phyloP scores from a whole-genome alignment of 2,329 filamentous ascomycete genomes.

The Alternaria brassicicola region DNA sequence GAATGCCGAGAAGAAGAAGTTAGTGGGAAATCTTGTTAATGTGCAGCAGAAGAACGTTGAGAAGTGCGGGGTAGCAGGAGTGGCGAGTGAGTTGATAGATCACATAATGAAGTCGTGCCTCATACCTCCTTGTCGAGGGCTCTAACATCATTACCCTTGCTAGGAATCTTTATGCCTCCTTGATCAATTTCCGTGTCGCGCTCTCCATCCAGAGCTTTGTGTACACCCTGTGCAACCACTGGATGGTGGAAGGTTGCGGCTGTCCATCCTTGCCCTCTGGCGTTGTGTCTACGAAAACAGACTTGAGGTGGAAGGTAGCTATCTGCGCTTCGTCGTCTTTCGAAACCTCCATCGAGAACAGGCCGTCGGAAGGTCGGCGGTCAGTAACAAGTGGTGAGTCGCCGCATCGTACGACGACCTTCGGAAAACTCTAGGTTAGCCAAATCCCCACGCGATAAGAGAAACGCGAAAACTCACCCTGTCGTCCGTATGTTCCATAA shows the following conservation, averaged over 20 bases:
- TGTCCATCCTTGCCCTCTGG: conserved; percentile 39
- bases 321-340: conserved; percentile 45
- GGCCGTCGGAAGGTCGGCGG: conserved; percentile 42
- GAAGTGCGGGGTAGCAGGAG: too few relatives aligned
- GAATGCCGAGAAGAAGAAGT: too few relatives aligned
- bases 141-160: too few relatives aligned
- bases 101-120: too few relatives aligned
- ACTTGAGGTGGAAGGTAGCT: conserved; percentile 50
- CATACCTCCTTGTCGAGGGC: too few relatives aligned
- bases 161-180: conserved; percentile 8
- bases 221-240: conserved; percentile 45
- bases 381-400: conserved; percentile 43
- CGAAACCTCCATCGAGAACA: conserved; percentile 50
- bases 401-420: conserved; percentile 48
- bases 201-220: conserved; percentile 53
- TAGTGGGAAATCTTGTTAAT: too few relatives aligned
- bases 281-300: conserved; percentile 49
- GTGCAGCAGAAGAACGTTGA: too few relatives aligned
- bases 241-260: conserved; percentile 39
- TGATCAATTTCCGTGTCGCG: conserved; percentile 46
- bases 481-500: conserved; percentile 43
- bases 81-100: too few relatives aligned
- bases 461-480: conserved; percentile 37
- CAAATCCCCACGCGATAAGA: background rate
- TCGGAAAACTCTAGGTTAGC: conserved; percentile 10